These are phyloP conservation scores for Chimonanthus salicifolius DNA, from an alignment of 164 flowering plant genomes.

Conservation along the genomic window DNA sequence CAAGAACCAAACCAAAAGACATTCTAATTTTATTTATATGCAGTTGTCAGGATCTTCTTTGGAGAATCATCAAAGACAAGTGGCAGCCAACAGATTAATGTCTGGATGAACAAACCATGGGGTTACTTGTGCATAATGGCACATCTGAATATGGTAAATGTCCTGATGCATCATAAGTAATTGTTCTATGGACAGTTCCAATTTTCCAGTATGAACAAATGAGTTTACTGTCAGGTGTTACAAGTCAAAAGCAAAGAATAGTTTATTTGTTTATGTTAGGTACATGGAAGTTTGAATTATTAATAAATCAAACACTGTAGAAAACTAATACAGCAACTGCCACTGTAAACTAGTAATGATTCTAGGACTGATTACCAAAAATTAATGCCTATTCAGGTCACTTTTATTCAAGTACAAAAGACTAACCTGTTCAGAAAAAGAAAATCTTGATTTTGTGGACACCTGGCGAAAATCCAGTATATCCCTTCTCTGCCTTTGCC, in stretches of 20 bases:
- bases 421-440: constrained; percentile 2
- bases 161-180: background rate
- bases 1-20: background rate
- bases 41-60: too few relatives aligned
- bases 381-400: constrained; percentile 11
- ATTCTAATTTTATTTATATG: too few relatives aligned
- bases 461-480: constrained; percentile 42
- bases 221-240: background rate
- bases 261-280: background rate
- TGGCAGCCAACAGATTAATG: background rate
- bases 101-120: background rate
- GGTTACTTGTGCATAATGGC: background rate
- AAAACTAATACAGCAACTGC: constrained; percentile 1
- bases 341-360: background rate
- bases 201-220: background rate
- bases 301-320: background rate
- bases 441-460: constrained; percentile 16
- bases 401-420: constrained; percentile 27
- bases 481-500: constrained; percentile 34
- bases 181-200: background rate
- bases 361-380: constrained; percentile 2
- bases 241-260: background rate
- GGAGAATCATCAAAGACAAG: too few relatives aligned
- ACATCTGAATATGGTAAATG: background rate
- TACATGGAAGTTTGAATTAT: background rate